A percentile compares a stretch with the other conserved stretches of the same genome.
These are phyloP conservation scores for Vitis hybrid DNA, from an alignment of 177 flowering plant genomes.

Conservation along the genomic window DNA sequence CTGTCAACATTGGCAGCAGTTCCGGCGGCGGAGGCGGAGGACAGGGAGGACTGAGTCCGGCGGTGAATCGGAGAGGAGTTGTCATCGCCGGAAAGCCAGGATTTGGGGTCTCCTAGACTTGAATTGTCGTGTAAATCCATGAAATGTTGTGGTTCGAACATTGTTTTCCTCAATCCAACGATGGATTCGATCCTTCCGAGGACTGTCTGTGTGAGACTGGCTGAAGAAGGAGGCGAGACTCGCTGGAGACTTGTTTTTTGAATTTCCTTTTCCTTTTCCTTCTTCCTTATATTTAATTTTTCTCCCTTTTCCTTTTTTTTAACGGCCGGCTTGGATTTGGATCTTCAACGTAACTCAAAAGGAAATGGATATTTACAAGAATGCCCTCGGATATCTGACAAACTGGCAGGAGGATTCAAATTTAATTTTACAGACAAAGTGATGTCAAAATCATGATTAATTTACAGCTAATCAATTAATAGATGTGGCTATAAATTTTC, in stretches of 20 bases:
- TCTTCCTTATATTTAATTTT: neutral
- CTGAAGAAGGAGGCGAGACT: neutral
- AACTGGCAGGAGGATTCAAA: no score
- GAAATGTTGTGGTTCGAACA: constrained; percentile 42
- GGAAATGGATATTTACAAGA: no score
- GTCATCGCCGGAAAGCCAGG: constrained; percentile 45
- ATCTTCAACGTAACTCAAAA: no score
- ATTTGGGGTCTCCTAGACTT: constrained; percentile 41
- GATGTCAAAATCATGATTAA: no score
- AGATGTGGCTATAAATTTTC: no score
- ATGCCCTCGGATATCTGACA: no score
- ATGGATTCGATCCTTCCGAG: no score
- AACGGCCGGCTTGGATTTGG: no score
- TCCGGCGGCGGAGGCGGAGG: constrained; percentile 28
- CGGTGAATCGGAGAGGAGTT: constrained; percentile 27
- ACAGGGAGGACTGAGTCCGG: constrained; percentile 24
- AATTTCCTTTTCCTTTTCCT: neutral
- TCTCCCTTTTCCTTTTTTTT: no score
- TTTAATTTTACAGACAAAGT: no score
- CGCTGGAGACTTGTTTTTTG: neutral
- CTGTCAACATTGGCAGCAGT: constrained; percentile 45
- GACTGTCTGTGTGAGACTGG: no score
- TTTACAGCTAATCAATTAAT: no score
- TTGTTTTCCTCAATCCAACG: constrained; percentile 3
- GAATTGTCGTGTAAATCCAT: constrained; percentile 42